phyloP scores from a whole-genome alignment of 331 rosid genomes.

The Saraca asoca region DNA sequence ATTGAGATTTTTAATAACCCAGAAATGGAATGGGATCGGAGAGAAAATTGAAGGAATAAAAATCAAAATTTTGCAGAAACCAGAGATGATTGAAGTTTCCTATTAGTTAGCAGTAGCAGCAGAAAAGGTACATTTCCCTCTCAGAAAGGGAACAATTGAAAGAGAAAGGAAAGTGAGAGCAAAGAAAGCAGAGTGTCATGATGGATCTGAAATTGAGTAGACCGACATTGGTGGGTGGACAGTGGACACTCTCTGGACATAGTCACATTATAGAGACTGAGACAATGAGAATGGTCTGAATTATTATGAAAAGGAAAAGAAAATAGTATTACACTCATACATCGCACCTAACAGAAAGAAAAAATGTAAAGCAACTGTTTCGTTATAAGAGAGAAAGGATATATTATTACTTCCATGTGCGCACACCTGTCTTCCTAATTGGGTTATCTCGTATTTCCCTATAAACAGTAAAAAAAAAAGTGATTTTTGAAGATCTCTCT shows the following conservation, averaged over 20 bases:
- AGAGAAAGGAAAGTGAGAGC: slow-evolving; percentile 23
- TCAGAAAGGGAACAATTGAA: background rate
- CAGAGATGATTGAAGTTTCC: background rate
- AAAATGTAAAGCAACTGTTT: too few relatives aligned
- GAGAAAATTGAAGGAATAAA: background rate
- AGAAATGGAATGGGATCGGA: background rate
- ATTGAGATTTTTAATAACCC: background rate
- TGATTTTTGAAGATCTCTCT: too few relatives aligned
- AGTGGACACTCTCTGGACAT: background rate
- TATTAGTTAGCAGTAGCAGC: background rate
- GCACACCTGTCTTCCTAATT: too few relatives aligned
- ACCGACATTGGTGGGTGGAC: background rate
- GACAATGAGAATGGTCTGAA: too few relatives aligned
- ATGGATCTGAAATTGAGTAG: background rate
- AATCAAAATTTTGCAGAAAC: background rate
- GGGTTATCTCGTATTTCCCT: too few relatives aligned
- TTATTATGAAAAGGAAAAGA: too few relatives aligned
- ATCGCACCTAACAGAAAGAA: too few relatives aligned
- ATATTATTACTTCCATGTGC: too few relatives aligned
- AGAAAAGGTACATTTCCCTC: background rate
- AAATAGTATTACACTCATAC: too few relatives aligned
- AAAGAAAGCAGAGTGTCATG: slow-evolving; percentile 28
- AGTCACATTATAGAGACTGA: too few relatives aligned
- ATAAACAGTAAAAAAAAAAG: too few relatives aligned
- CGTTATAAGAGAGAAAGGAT: too few relatives aligned